Evolutionary conservation across 495 filamentous ascomycete species (phyloP), one percentile per base, ranked within the genome.

Genomic region (Penicillium cataractarum): DNA sequence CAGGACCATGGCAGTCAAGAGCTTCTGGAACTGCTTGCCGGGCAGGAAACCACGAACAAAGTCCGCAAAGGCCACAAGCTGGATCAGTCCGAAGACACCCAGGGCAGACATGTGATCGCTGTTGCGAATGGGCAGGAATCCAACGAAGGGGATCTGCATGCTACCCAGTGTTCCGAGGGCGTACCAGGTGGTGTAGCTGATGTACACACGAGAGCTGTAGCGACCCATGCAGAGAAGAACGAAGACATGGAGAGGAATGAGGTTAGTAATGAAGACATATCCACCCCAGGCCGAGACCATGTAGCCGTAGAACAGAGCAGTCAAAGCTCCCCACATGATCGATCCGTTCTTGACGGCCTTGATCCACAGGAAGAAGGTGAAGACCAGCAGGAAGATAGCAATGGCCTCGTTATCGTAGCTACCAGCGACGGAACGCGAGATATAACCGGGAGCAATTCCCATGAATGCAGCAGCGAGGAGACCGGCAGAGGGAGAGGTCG

Each of bases 331-430:
- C 94, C 94, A 99, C 76, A 97, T 90, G 58, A 93, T 90, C 19
- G 94, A 97, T 29, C 96, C 96, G 63, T 90, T 87, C 82, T 98
- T 99, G 63, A 99, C 83, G 2, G 95, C 90, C 82, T 97, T 98
- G 79, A 99, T 97, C 96, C 96, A 99, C 51, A 98, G 86, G 78
- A 87, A 98, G 82, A 98, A 99, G 74, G 96, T 99, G 76, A 97
- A 97, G 52, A 99, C 96, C 35, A 99, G 84, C 60, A 99, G 80
- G 82, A 98, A 98, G 68, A 99, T 99, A 54, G 96, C 94, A 82
- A 99, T 99, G 46, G 96, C 96, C 81, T 99, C 96, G 79, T 99
- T 99, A 78, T 99, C 96, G 79, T 99, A 99, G 73, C 93, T 97
- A 73, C 96, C 96, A 69, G 96, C 96, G 61, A 99, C 96, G 42